These are phyloP conservation scores for Cyathus olla DNA, from an alignment of 1,284 basidiomycete species.

Conservation along the genomic window DNA sequence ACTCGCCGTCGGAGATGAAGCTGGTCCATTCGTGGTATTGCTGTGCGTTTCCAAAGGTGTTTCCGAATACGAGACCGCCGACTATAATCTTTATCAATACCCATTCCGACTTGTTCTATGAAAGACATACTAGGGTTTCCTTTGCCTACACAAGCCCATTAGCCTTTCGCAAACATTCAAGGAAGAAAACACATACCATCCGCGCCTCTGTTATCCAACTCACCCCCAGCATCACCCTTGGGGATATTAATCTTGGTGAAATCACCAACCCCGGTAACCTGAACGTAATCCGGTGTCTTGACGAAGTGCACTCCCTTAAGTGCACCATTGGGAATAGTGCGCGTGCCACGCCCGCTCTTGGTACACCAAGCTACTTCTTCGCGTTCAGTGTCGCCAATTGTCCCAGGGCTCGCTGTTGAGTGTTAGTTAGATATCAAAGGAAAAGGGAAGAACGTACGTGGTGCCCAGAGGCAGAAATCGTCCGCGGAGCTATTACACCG, in stretches of 20 bases:
- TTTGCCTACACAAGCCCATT: constrained; percentile 21
- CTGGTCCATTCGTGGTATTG: constrained; percentile 70
- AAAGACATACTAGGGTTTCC: constrained; percentile 54
- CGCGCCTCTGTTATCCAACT: constrained; percentile 73
- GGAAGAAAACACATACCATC: constrained; percentile 42
- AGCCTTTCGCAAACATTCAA: not conserved
- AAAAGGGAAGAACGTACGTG: constrained; percentile 44
- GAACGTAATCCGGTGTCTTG: constrained; percentile 73
- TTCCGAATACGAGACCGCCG: constrained; percentile 72
- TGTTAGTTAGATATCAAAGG: not conserved
- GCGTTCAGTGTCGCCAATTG: constrained; percentile 78
- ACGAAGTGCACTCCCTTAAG: constrained; percentile 77
- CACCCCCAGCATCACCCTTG: constrained; percentile 60
- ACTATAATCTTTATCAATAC: constrained; percentile 31
- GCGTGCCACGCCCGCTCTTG: constrained; percentile 72
- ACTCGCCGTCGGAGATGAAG: constrained; percentile 64
- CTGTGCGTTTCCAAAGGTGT: constrained; percentile 56
- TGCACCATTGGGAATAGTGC: constrained; percentile 71
- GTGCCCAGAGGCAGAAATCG: constrained; percentile 77
- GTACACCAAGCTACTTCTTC: constrained; percentile 84
- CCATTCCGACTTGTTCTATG: constrained; percentile 13
- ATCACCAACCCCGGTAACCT: constrained; percentile 70
- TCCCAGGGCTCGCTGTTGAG: constrained; percentile 44
- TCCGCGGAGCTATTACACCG: constrained; percentile 44
- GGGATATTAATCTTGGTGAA: constrained; percentile 73